Base-by-base conservation (phyloP, 768 basidiomycete genomes). In the Suillus ampliporus region DNA sequence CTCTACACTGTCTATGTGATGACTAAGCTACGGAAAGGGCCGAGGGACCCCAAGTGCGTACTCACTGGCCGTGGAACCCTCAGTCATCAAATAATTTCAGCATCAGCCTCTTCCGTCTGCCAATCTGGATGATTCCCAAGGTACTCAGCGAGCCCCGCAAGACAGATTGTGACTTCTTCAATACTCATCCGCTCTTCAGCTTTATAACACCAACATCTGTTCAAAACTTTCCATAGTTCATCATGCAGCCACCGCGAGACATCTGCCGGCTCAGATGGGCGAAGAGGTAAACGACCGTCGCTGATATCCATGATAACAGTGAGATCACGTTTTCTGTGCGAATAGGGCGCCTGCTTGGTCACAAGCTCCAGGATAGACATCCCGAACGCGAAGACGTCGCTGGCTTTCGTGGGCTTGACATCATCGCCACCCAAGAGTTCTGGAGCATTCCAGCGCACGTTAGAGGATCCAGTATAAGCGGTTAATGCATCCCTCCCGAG, bases 301-400 rank as follows among this genome's bases (percentile, higher is more conserved):
- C 78, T 65, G 40, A 86, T 77, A 61, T 80, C 79, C 61, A 75
- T 76, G 46, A 86, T 78, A 26, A 89, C 86, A 31, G 79, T 71
- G 11, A 83, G 75, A 65, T 88, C 85, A 21, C 82, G 76, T 65
- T 74, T 83, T 51, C 77, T 77, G 57, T 86, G 77, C 11, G 81
- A 71, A 67, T 83, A 89, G 0, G 88, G 88, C 41, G 70, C 71
- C 37, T 69, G 70, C 68, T 83, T 80, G 6, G 87, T 88, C 37
- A 86, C 69, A 54, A 87, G 79, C 65, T 89, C 87, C 28, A 89
- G 77, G 38, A 85, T 77, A 14, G 84, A 79, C 88, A 89, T 89
- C 13, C 81, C 83, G 59, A 81, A 89, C 4, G 85, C 84, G 64
- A 87, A 89, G 0, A 82, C 75, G 67, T 89, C 88, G 14, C 83